These are phyloP conservation scores for Hanseniaspora osmophila DNA, from an alignment of 805 yeast genomes.

Conservation along the genomic window DNA sequence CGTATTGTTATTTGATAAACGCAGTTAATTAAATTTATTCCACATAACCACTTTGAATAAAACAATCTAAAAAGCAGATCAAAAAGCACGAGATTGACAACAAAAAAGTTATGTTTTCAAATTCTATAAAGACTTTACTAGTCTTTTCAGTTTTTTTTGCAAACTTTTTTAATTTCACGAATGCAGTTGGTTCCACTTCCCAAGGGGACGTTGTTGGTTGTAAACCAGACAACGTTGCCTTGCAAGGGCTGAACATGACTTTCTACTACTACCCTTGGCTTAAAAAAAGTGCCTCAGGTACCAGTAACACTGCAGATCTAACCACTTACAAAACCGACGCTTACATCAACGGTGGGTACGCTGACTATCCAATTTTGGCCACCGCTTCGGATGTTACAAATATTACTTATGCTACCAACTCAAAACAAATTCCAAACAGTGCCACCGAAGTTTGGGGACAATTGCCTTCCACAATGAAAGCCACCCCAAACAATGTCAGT, in stretches of 20 bases:
- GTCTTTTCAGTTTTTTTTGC: not conserved
- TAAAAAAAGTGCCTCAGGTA: not conserved
- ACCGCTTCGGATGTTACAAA: not conserved
- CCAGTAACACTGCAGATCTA: not conserved
- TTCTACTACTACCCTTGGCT: not conserved
- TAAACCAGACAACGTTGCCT: not conserved
- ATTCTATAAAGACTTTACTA: not conserved
- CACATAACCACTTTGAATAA: too few species aligned
- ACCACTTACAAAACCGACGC: not conserved
- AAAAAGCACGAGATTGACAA: too few species aligned
- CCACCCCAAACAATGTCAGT: not conserved
- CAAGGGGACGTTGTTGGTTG: not conserved
- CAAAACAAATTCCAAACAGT: not conserved
- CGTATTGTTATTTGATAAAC: too few species aligned
- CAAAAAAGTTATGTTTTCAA: too few species aligned
- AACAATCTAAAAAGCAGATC: too few species aligned
- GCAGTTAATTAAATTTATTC: too few species aligned
- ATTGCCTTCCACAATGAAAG: not conserved
- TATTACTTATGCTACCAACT: not conserved
- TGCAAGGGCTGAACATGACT: not conserved
- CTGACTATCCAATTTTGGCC: not conserved
- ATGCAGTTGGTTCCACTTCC: not conserved
- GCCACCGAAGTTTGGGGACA: not conserved
- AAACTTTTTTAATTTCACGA: not conserved
- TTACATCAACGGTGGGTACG: slow-evolving; percentile 1